These are phyloP conservation scores for Melocanna baccifera DNA, from an alignment of 176 grass and related monocot species.

Conservation along the genomic window DNA sequence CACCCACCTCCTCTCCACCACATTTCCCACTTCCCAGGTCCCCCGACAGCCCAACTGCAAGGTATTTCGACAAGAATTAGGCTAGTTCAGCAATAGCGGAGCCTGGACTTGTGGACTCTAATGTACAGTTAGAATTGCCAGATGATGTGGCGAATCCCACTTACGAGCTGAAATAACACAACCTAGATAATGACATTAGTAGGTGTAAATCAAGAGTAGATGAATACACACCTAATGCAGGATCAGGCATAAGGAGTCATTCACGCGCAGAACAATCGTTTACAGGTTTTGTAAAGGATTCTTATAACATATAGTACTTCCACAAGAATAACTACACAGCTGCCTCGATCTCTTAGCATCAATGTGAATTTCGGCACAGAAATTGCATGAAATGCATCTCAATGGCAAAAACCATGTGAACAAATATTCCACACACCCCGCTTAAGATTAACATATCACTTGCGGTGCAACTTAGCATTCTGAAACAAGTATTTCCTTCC, in stretches of 20 bases:
- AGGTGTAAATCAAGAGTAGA: not conserved
- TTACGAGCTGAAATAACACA: not conserved
- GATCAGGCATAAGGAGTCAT: not conserved
- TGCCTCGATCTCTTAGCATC: not conserved
- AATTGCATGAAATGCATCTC: not conserved
- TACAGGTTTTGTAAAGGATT: not conserved
- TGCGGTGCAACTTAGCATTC: not conserved
- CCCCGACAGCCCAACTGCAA: too few species aligned
- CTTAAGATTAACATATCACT: slow-evolving; percentile 8
- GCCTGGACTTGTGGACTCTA: not conserved
- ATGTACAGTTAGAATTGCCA: not conserved
- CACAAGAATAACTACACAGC: slow-evolving; percentile 11
- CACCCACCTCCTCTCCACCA: too few species aligned
- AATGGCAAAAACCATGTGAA: slow-evolving; percentile 15
- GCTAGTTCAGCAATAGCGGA: not conserved
- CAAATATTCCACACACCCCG: not conserved
- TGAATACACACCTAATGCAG: not conserved
- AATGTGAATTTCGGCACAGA: not conserved
- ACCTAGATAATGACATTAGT: too few species aligned
- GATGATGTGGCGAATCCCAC: too few species aligned
- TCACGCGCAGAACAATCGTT: not conserved
- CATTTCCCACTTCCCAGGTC: too few species aligned
- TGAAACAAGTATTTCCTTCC: not conserved
- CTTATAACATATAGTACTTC: not conserved
- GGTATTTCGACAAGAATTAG: too few species aligned